phyloP scores from a whole-genome alignment of 163 green algal genomes.

The Chlamydomonas reinhardtii region DNA sequence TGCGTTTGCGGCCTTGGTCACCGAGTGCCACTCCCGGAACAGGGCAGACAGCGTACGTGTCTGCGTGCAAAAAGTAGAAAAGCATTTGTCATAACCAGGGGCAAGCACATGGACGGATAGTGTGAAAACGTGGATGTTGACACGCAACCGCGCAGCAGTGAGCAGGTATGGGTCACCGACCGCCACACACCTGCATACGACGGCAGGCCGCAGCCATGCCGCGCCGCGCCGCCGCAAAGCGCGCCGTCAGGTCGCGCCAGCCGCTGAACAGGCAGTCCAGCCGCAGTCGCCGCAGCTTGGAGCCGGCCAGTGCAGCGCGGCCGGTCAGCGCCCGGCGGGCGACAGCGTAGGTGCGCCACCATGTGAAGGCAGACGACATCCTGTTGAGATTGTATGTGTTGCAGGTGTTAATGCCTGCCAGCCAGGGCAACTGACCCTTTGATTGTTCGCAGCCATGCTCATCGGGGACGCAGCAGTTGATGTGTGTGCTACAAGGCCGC shows the following conservation, averaged over 20 bases:
- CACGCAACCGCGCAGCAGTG: too few species aligned
- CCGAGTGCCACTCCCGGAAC: constrained; percentile 16
- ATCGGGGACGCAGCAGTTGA: too few species aligned
- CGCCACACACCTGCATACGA: not conserved
- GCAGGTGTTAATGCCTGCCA: not conserved
- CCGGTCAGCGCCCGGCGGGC: too few species aligned
- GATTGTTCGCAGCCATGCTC: too few species aligned
- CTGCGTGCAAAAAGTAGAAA: not conserved
- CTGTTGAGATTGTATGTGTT: too few species aligned
- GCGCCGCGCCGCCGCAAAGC: not conserved
- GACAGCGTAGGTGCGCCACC: not conserved
- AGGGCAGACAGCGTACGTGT: not conserved
- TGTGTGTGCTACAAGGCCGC: too few species aligned
- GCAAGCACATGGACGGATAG: too few species aligned
- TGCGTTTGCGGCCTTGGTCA: not conserved
- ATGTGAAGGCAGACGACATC: not conserved
- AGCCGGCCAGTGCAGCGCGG: not conserved
- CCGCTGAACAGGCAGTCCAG: not conserved
- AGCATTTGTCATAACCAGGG: too few species aligned
- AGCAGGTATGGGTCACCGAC: too few species aligned
- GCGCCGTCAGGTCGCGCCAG: not conserved
- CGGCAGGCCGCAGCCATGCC: not conserved
- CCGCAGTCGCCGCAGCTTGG: not conserved
- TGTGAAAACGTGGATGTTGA: too few species aligned
- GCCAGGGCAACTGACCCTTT: too few species aligned